Conservation (phyloP, 352 stramenopile genomes). For the Globisporangium irregulare region DNA sequence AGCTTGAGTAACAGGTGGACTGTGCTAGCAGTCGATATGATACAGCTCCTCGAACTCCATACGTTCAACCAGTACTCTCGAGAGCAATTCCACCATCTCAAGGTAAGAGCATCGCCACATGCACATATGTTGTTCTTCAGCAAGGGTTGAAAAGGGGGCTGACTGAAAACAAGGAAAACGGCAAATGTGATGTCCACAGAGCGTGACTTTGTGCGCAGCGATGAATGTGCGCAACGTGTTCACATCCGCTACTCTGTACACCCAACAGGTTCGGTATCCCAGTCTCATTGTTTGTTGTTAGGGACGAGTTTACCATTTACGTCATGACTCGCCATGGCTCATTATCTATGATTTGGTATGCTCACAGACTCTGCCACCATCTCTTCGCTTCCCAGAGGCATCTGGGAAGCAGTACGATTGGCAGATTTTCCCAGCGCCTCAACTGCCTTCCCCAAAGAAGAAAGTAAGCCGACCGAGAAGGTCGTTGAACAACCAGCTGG, state of each 20-base stretch:
- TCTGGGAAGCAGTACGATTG: conserved; percentile 32
- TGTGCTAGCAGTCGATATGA: conserved; percentile 64
- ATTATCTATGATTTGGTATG: not conserved
- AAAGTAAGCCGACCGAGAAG: not conserved
- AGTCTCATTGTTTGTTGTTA: not conserved
- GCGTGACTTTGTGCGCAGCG: conserved; percentile 57
- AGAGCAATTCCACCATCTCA: conserved; percentile 62
- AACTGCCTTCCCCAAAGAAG: conserved; percentile 9
- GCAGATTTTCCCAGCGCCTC: conserved; percentile 22
- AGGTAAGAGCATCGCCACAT: conserved; percentile 22
- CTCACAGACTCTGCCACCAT: conserved; percentile 38
- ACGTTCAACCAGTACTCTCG: conserved; percentile 68
- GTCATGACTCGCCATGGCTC: no score
- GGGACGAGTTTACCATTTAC: not conserved
- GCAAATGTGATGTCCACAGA: conserved; percentile 20
- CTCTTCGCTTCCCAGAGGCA: conserved; percentile 30
- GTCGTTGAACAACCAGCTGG: conserved; percentile 8
- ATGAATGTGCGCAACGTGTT: conserved; percentile 72
- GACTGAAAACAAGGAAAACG: not conserved
- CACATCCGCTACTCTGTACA: conserved; percentile 48
- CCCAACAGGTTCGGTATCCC: conserved; percentile 26
- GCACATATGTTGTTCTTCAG: not conserved
- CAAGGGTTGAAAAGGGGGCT: conserved; percentile 1
- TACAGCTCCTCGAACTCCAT: conserved; percentile 53
- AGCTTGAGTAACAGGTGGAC: conserved; percentile 59